Evolutionary conservation across 176 grass and related monocot species (phyloP), one percentile per base, ranked within the genome.

Genomic region (Otatea glauca): DNA sequence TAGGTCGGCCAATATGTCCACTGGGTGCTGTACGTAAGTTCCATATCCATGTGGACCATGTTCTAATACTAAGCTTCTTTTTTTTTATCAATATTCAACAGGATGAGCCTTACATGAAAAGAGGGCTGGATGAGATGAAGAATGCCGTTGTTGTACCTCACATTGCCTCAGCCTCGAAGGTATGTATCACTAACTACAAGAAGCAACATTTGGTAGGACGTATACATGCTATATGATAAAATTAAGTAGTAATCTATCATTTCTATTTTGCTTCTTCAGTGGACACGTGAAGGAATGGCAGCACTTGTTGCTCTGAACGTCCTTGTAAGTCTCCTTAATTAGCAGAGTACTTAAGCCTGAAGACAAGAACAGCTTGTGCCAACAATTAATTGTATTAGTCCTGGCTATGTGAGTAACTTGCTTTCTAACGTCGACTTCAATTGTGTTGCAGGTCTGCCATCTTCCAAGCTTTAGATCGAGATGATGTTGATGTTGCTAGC

Each of bases 81-180:
- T 61, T 38, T 43, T 20, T 54, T 56, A 39, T 54, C 10, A 55
- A 47, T 73, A 13, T 20, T 70, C 13, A 82, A 88, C 85, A 96
- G 96, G 96, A 95, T 69, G 96, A 98, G 69, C 92, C 96, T 48
- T 87, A 77, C 87, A 95, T 98, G 92, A 98, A 98, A 51, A 91
- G 91, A 5, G 96, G 96, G 39, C 80, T 98, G 4, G 91, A 91
- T 38, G 96, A 98, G 73, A 83, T 87, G 91, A 98, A 93, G 85
- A 98, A 98, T 27, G 93, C 93, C 0, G 80, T 98, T 5, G 83
- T 98, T 18, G 93, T 95, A 34, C 96, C 96, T 65, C 96, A 95
- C 86, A 95, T 98, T 43, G 96, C 96, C 47, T 98, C 96, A 21
- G 93, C 93, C n/a, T 98, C 96, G 62, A 98, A 98, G 88, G 94